Evolutionary conservation across 352 stramenopile species (phyloP), one percentile per base, ranked within the genome.

Genomic region (Heterotrichella gracilis): DNA sequence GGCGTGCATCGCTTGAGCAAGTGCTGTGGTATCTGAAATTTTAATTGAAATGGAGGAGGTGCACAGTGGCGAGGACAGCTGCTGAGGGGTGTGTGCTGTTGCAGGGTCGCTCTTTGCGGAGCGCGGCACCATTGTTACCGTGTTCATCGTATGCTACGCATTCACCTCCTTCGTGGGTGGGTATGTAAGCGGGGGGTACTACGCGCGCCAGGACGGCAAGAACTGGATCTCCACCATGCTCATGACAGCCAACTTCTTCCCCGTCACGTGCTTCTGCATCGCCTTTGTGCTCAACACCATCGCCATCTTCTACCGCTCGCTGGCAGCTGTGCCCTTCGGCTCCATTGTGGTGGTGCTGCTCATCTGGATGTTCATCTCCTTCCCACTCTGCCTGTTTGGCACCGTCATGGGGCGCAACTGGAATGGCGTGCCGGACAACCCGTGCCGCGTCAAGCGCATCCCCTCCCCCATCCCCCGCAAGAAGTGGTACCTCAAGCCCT

Each of bases 351-450:
- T 85, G 39, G 76, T 99, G 20, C 84, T 98, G 20, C 80, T 94
- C 66, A 82, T 99, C 42, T 99, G 90, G 90, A 93, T 95, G 25
- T 88, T 85, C 70, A 91, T 99, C 64, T 93, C 87, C 2, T 87
- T 94, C 68, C 92, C 92, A n/a, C 79, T 98, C 13, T 89, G 96
- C 23, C 97, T 96, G 79, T 77, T 96, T 24, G 92, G 92, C 14
- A 90, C 83, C 77, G 92, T 90, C 68, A 86, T 86, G 75, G 76
- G 78, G 40, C 71, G 71, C 3, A 75, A 85, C 0, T 81, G 78
- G 24, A 78, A 85, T 19, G 71, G 77, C 20, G 72, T 87, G 17
- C 63, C 72, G 19, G 72, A 73, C 25, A 69, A 74, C 25, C 83
- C 84, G 1, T 81, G 82, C 0, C 83, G 84, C 40, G 85, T 78